Percentiles rank a stretch among this genome's conserved stretches.
These are phyloP conservation scores for Calonectria hongkongensis DNA, from an alignment of 2,329 filamentous ascomycete species.

Conservation along the genomic window DNA sequence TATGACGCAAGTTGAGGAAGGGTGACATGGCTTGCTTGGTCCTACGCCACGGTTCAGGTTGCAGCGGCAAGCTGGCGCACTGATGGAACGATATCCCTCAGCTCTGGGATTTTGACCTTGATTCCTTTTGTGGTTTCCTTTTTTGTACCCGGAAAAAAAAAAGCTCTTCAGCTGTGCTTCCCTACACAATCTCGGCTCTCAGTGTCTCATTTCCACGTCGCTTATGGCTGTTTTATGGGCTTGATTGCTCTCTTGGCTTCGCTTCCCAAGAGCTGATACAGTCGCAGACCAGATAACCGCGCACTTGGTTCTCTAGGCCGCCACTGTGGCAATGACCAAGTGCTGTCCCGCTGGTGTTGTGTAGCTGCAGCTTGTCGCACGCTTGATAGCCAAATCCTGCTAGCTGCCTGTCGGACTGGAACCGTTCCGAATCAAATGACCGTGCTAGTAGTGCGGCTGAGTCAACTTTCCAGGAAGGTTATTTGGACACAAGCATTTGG, in stretches of 20 bases:
- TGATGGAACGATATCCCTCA: neutral
- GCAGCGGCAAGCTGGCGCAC: neutral
- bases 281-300: neutral
- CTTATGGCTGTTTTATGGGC: neutral
- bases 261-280: neutral
- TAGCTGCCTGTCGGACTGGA: conserved; percentile 22
- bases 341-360: neutral
- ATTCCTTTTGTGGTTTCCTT: neutral
- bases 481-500: conserved; percentile 8
- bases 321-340: conserved; percentile 4
- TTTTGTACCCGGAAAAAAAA: neutral
- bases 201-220: neutral
- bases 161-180: too few species aligned
- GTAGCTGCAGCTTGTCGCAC: neutral
- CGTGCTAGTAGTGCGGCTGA: conserved; percentile 20
- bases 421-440: conserved; percentile 22
- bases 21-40: neutral
- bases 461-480: conserved; percentile 2
- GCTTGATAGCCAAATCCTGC: neutral
- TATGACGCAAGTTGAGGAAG: neutral
- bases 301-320: neutral
- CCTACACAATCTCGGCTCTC: neutral
- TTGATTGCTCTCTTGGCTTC: conserved; percentile 9
- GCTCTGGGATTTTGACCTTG: neutral
- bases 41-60: conserved; percentile 12